Conservation (phyloP, 768 basidiomycete species). For the Lactifluus hygrophoroides region DNA sequence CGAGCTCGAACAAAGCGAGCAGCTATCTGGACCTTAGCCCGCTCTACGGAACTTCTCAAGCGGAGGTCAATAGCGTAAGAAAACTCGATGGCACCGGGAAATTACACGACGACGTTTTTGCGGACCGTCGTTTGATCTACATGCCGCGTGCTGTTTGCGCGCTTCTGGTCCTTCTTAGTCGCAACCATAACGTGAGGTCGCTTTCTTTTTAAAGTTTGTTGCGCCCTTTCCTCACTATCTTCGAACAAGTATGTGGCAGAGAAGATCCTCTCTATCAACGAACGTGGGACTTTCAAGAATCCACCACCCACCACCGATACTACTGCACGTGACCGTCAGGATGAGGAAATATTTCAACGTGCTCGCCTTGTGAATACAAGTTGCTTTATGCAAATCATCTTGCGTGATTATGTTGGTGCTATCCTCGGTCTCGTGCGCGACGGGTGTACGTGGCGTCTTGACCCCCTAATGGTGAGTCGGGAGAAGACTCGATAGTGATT, state of each 20-base stretch:
- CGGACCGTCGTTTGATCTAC: constrained; percentile 52
- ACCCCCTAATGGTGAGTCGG: constrained; percentile 49
- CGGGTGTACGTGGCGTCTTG: constrained; percentile 54
- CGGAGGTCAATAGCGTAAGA: constrained; percentile 40
- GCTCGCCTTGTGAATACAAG: constrained; percentile 67
- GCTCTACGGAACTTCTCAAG: constrained; percentile 55
- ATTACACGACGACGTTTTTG: constrained; percentile 62
- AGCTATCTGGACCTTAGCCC: constrained; percentile 73
- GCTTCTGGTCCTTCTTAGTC: constrained; percentile 55
- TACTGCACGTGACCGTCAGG: constrained; percentile 36
- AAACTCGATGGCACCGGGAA: constrained; percentile 56
- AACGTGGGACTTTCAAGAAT: constrained; percentile 38
- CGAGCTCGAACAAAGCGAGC: constrained; percentile 43
- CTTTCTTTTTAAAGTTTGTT: background rate
- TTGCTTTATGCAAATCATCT: constrained; percentile 61
- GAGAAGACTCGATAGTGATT: background rate
- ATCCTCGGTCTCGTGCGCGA: constrained; percentile 66
- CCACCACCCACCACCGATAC: constrained; percentile 20
- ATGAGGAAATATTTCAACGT: constrained; percentile 71
- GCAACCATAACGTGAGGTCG: constrained; percentile 61
- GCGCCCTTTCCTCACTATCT: background rate
- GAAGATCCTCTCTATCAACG: constrained; percentile 61
- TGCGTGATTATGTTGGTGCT: constrained; percentile 64
- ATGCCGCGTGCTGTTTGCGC: constrained; percentile 71
- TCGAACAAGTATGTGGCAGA: constrained; percentile 54